phyloP scores from a whole-genome alignment of 495 filamentous ascomycete species.

The Trichocladium uniseriatum region DNA sequence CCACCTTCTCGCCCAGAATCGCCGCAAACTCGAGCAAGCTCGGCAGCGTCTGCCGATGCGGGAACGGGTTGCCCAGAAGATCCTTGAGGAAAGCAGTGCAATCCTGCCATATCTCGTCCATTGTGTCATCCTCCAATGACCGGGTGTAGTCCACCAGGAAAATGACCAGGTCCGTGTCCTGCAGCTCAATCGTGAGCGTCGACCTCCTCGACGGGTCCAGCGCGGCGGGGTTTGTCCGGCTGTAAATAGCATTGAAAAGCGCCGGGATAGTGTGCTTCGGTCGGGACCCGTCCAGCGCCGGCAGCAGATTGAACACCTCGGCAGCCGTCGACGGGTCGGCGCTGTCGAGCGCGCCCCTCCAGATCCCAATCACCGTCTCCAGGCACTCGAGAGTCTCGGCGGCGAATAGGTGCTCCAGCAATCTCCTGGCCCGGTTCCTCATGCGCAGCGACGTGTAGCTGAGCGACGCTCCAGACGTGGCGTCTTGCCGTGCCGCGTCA shows the following conservation, averaged over 20 bases:
- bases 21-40: conserved; percentile 81
- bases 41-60: conserved; percentile 83
- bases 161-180: conserved; percentile 70
- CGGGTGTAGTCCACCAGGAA: conserved; percentile 85
- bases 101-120: conserved; percentile 97
- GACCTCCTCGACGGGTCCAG: conserved; percentile 75
- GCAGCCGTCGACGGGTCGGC: conserved; percentile 30
- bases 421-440: conserved; percentile 75
- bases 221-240: conserved; percentile 73
- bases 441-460: conserved; percentile 80
- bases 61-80: conserved; percentile 86
- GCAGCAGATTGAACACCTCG: conserved; percentile 70
- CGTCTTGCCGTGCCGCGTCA: conserved; percentile 49
- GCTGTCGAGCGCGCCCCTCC: conserved; percentile 44
- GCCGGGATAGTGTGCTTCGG: conserved; percentile 90
- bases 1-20: conserved; percentile 83
- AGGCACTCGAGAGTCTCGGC: conserved; percentile 93
- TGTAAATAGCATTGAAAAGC: conserved; percentile 96
- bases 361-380: conserved; percentile 79
- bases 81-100: conserved; percentile 87
- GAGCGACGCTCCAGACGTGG: conserved; percentile 69
- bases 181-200: conserved; percentile 71
- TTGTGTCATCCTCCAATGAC: conserved; percentile 92
- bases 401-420: conserved; percentile 86
- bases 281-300: conserved; percentile 82